Evolutionary conservation across 2,329 filamentous ascomycete genomes (phyloP), one percentile per base, ranked within the genome.

Genomic region (Alternaria triticimaculans): DNA sequence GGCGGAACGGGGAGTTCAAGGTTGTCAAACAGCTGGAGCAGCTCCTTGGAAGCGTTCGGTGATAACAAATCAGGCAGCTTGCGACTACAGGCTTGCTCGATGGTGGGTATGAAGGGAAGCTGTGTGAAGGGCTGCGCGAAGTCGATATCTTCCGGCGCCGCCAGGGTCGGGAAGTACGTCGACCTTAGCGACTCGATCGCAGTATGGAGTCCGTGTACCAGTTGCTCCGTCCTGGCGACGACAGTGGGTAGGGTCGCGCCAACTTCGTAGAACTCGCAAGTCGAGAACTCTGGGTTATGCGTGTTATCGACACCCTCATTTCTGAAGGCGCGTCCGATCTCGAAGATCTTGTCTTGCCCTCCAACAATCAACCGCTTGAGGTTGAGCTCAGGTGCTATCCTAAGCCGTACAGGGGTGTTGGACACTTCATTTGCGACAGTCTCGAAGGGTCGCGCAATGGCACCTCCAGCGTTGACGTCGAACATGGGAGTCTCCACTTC

Each of bases 221-320:
- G 81, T 14, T 85, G 82, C 78, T 96, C 92, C 1, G 95, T 98
- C 76, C 89, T 88, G 20, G 80, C 77, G 75, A 97, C 94, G 55
- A 98, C 83, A 45, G 92, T 88, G 37, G 89, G 83, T 0, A 97
- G 86, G 67, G 90, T 92, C 64, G 91, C 89, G 74, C 94, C 96
- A 3, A 94, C 90, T 65, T 92, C 90, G 81, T 99, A 99, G 82
- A 97, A 98, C 81, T 99, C 96, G 84, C 95, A 98, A 64, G 93
- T 98, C 48, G 92, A 96, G 81, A 98, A 99, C 77, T 99, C 96
- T 0, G 96, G 95, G 76, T 99, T 99, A 78, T 99, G 96, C 0
- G 93, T 97, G 37, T 75, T 78, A 57, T 79, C 76, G 1, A 78
- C 72, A 79, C 93, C 93, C 82, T 99, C 96, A 77, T 99, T 99